Base-by-base conservation (phyloP, 768 basidiomycete species). In the Amanita muscaria region DNA sequence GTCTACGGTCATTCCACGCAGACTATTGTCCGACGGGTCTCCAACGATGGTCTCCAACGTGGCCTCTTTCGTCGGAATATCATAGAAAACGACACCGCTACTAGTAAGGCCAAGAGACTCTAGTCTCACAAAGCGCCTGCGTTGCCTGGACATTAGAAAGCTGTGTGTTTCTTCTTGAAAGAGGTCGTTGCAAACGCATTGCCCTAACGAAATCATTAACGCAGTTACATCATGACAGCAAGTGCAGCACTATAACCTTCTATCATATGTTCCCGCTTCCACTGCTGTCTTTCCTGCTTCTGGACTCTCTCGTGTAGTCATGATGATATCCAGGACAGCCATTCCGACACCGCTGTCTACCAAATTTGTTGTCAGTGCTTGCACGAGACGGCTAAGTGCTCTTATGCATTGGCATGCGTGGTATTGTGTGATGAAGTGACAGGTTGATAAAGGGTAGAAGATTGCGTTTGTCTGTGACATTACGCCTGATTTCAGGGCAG, bases 351-450 rank as follows among this genome's bases (percentile, higher is more conserved):
- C 87, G 24, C 76, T 79, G 54, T 97, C 92, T 3, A 89, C 77
- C 14, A 97, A 73, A 47, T 79, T 88, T 25, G 92, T 96, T 23
- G 89, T 68, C 23, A 93, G 66, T 8, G 91, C 83, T 0, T 80
- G 74, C 2, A 93, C 80, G 6, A 80, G 81, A 18, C 94, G 74
- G 31, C 80, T 79, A 30, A 98, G 68, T 0, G 86, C 84, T 12
- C 92, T 70, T 1, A 89, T 73, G 51, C 84, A 85, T 53, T 94
- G 92, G 54, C 88, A 91, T 0, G 88, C 86, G 0, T 87, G 88
- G 34, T 86, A 88, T 5, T 0, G 68, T 72, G 43, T 88, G 80
- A 0, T 68, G 51, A 6, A 92, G 69, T 10, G 74, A 74, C 1
- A 59, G 54, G 46, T 76, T 69, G 24, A 89, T 59, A 19, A 72